A percentile compares a stretch with the other conserved stretches of the same genome.
Evolutionary conservation across 495 filamentous ascomycete species (phyloP).

Genomic region (Penicillium psychrofluorescens): DNA sequence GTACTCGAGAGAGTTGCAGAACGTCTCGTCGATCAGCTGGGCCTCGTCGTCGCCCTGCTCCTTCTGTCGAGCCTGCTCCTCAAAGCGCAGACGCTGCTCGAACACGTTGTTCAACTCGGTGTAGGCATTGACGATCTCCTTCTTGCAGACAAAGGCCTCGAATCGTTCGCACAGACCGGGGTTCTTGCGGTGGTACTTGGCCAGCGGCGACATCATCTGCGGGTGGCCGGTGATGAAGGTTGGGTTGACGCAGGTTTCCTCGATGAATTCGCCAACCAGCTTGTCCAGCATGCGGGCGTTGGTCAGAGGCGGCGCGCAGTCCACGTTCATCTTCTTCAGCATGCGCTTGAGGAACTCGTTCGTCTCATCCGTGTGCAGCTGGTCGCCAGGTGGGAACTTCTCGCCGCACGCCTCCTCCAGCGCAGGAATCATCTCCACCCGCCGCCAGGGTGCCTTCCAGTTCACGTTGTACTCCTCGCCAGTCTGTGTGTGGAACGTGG

Average conservation of each 20-base stretch:
- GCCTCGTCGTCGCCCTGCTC: slow-evolving; percentile 95
- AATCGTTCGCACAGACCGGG: slow-evolving; percentile 91
- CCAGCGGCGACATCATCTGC: slow-evolving; percentile 95
- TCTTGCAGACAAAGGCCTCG: slow-evolving; percentile 96
- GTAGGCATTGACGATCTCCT: slow-evolving; percentile 94
- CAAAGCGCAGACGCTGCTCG: slow-evolving; percentile 87
- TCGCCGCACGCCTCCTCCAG: slow-evolving; percentile 84
- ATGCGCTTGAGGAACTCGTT: slow-evolving; percentile 78
- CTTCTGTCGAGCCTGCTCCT: slow-evolving; percentile 95
- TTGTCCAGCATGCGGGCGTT: slow-evolving; percentile 98
- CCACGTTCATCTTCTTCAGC: slow-evolving; percentile 81
- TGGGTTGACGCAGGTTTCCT: slow-evolving; percentile 87
- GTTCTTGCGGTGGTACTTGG: slow-evolving; percentile 82
- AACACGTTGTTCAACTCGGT: slow-evolving; percentile 98
- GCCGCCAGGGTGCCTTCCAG: slow-evolving; percentile 91
- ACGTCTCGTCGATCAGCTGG: slow-evolving; percentile 90
- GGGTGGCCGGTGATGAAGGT: slow-evolving; percentile 94
- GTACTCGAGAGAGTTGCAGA: slow-evolving; percentile 77
- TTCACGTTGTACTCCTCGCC: slow-evolving; percentile 85
- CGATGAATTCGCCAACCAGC: slow-evolving; percentile 92
- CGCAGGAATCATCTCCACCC: slow-evolving; percentile 93
- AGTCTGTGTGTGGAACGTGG: slow-evolving; percentile 70
- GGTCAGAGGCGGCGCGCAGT: slow-evolving; percentile 83
- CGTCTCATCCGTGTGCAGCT: slow-evolving; percentile 84
- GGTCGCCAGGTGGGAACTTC: slow-evolving; percentile 82